Base-by-base conservation (phyloP, 1,284 basidiomycete genomes). In the Xerocomus tenax region DNA sequence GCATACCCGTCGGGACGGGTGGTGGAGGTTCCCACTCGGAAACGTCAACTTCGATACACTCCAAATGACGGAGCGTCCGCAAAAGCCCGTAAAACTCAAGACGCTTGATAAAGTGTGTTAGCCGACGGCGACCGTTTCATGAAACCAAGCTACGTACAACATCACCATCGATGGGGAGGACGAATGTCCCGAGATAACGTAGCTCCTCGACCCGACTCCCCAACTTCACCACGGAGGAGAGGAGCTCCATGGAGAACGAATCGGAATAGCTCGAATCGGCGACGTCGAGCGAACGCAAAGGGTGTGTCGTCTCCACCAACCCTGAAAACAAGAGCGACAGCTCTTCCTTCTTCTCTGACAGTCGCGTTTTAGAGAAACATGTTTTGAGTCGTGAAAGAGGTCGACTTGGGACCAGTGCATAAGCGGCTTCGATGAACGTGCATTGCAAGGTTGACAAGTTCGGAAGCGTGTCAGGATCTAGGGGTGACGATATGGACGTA, bases 21-120 rank as follows among this genome's bases (percentile, higher is more conserved):
- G 79, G 81, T 3, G 75, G 62, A 6, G 81, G 82, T 5, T 73
- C 71, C 82, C 82, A 84, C 42, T 77, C 74, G 13, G 76, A 76
- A 19, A 84, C 70, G 35, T 84, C 82, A 13, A 84, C 65, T 54
- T 84, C 82, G 38, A 81, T 58, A 52, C 76, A 78, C 53, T 72
- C 68, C 10, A 84, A 69, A 21, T 62, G 64, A 4, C 66, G 68
- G 16, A 83, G 67, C 19, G 69, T 72, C 69, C 76, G 75, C 48
- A 84, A 69, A 34, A 76, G 64, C 3, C 74, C 77, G 54, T 82
- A 84, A 60, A 83, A 78, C 34, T 69, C 66, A 35, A 84, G 71
- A 35, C 81, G 73, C 82, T 83, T 50, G n/a, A 47, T 41, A 51
- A 61, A 43, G 18, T 54, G 10, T 45, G 54, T 57, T 34, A 55